These are phyloP conservation scores for Russula ochroleuca DNA, from an alignment of 768 basidiomycete genomes.

Conservation along the genomic window DNA sequence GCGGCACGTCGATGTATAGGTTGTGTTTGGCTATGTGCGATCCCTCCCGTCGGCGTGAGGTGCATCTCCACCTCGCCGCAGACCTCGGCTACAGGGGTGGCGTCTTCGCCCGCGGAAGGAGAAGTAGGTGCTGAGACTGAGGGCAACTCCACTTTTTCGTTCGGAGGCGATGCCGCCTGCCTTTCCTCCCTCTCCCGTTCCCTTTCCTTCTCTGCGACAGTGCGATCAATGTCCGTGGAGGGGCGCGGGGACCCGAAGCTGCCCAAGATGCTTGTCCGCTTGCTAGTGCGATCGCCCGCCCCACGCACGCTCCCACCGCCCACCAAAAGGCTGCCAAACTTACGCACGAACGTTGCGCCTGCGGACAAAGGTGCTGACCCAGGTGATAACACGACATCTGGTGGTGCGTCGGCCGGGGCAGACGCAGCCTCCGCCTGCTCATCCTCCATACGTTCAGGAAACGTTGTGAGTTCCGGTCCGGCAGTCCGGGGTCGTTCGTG, in stretches of 20 bases:
- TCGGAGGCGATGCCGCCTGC: conserved; percentile 31
- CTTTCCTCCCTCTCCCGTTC: conserved; percentile 30
- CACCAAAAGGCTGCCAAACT: conserved; percentile 24
- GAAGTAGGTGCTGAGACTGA: background rate
- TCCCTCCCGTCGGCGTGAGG: conserved; percentile 29
- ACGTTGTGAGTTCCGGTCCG: conserved; percentile 58
- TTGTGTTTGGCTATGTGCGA: conserved; percentile 47
- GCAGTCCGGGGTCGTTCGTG: conserved; percentile 56
- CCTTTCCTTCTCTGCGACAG: conserved; percentile 22
- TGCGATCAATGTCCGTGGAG: conserved; percentile 11
- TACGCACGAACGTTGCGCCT: conserved; percentile 31
- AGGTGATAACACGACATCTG: conserved; percentile 22
- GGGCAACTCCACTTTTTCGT: conserved; percentile 24
- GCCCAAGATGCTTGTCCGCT: conserved; percentile 21
- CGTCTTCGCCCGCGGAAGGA: background rate
- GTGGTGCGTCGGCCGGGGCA: conserved; percentile 19
- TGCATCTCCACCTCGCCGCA: conserved; percentile 10
- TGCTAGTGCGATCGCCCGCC: conserved; percentile 24
- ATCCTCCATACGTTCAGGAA: conserved; percentile 41
- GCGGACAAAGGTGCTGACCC: conserved; percentile 13
- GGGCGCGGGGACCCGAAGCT: conserved; percentile 24
- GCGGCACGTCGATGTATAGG: conserved; percentile 71
- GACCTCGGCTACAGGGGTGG: background rate
- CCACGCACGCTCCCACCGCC: conserved; percentile 25
- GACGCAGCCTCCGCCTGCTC: conserved; percentile 36